Conservation (phyloP, 345 rosid species). For the Acer campestre region DNA sequence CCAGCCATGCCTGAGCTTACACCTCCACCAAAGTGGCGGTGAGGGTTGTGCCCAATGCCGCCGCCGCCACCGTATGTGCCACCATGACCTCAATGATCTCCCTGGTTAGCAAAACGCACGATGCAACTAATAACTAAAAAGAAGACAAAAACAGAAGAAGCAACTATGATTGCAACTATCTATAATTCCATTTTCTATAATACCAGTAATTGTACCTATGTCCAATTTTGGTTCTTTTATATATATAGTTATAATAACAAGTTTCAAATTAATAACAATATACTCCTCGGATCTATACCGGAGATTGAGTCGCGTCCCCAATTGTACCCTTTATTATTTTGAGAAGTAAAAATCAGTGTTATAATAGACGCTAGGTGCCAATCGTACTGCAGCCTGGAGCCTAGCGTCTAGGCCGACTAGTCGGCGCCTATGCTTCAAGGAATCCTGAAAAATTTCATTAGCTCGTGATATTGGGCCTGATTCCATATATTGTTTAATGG, state of each 20-base stretch:
- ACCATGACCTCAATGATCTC: background rate
- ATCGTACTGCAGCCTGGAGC: no score
- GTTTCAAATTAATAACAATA: background rate
- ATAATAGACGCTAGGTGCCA: no score
- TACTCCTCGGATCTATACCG: no score
- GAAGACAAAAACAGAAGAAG: background rate
- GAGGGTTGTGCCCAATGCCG: background rate
- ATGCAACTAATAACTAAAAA: background rate
- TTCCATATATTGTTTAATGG: no score
- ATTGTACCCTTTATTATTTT: no score
- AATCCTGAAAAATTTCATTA: no score
- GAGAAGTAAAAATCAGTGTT: no score
- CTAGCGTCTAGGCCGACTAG: no score
- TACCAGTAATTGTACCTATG: no score
- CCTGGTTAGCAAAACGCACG: background rate
- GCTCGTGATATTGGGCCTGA: no score
- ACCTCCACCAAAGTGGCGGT: background rate
- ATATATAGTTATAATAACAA: background rate
- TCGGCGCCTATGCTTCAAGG: no score
- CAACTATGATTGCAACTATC: background rate
- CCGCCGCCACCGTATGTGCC: background rate
- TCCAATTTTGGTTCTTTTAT: background rate
- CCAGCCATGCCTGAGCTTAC: background rate
- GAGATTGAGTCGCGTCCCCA: no score
- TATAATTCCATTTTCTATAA: slow-evolving; percentile 12